A percentile compares a stretch with the other conserved stretches of the same genome.
These are phyloP conservation scores for Pseudogymnoascus sp. DNA, from an alignment of 2,329 filamentous ascomycete species.

Conservation along the genomic window DNA sequence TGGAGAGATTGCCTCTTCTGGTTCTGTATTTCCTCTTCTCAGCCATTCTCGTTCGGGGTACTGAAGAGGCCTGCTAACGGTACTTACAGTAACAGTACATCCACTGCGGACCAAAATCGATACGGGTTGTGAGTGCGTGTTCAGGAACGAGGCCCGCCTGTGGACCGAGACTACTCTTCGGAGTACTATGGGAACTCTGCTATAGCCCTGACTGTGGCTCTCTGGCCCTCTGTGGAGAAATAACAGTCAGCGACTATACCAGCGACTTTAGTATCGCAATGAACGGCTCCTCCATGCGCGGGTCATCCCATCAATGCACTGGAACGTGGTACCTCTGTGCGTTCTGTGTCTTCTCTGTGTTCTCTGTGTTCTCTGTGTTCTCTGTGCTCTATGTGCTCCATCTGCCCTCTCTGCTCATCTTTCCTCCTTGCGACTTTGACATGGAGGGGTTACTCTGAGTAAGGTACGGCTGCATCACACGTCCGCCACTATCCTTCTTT, in stretches of 20 bases:
- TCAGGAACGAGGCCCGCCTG: not conserved
- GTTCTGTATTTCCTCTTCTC: not conserved
- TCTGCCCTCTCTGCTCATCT: not conserved
- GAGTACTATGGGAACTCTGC: not conserved
- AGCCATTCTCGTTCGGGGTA: not conserved
- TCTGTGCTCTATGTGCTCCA: not conserved
- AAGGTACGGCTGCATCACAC: constrained; percentile 5
- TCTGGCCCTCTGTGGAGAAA: not conserved
- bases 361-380: not conserved
- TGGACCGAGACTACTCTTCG: not conserved
- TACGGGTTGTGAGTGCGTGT: not conserved
- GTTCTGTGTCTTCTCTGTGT: not conserved
- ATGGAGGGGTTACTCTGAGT: not conserved
- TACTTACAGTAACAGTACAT: not conserved
- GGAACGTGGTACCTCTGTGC: not conserved
- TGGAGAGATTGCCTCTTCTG: not conserved
- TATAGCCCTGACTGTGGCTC: not conserved
- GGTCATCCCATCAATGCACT: not conserved
- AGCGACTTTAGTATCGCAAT: not conserved
- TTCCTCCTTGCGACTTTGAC: not conserved
- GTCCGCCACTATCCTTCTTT: constrained; percentile 1
- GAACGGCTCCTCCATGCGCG: not conserved
- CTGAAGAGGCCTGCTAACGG: not conserved
- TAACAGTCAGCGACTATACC: not conserved
- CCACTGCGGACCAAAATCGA: not conserved